A percentile compares a stretch with the other conserved stretches of the same genome.
Conservation (phyloP, 306 rosid species). For the Sicyos baderoa region DNA sequence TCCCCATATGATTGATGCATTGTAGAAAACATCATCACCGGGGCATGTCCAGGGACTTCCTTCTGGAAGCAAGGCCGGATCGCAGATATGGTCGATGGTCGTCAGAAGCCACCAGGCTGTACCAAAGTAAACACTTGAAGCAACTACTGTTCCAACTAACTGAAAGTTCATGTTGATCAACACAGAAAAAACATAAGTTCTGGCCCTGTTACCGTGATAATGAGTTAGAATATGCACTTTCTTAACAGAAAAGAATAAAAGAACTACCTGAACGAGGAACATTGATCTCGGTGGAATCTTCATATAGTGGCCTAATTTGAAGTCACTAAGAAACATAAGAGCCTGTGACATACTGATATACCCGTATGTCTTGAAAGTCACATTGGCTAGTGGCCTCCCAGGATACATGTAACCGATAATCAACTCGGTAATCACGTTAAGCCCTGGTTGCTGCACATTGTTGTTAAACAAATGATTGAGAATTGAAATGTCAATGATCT, state of each 20-base stretch:
- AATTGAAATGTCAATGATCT: background rate
- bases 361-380: conserved; percentile 84
- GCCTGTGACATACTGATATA: conserved; percentile 89
- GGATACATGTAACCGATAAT: conserved; percentile 73
- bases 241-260: too few relatives aligned
- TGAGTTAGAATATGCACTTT: background rate
- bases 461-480: background rate
- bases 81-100: conserved; percentile 28
- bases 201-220: background rate
- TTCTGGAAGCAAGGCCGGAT: conserved; percentile 19
- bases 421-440: conserved; percentile 76
- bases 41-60: conserved; percentile 57
- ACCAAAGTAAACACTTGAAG: conserved; percentile 34
- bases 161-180: conserved; percentile 12
- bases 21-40: conserved; percentile 34
- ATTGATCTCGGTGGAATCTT: conserved; percentile 90
- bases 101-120: conserved; percentile 48
- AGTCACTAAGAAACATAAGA: conserved; percentile 51
- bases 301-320: conserved; percentile 90
- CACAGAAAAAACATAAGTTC: background rate
- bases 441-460: conserved; percentile 64
- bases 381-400: conserved; percentile 85
- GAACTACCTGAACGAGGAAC: conserved; percentile 62
- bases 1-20: conserved; percentile 46
- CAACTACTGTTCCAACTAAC: conserved; percentile 38